These are phyloP conservation scores for Populus simonii DNA, from an alignment of 345 rosid genomes.

Conservation along the genomic window DNA sequence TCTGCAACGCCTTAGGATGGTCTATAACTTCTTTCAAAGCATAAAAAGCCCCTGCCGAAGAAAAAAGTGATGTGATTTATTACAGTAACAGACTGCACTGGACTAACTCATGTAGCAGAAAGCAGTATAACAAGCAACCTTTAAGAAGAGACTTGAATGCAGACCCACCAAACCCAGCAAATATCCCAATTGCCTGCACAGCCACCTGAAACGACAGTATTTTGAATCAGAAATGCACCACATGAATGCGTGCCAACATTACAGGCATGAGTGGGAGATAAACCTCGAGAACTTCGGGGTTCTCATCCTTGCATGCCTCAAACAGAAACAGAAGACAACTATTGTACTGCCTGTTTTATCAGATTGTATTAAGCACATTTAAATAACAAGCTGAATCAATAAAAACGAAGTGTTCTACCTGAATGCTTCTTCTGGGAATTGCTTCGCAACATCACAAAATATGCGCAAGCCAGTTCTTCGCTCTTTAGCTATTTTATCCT, in stretches of 20 bases:
- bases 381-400: neutral
- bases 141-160: neutral
- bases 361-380: neutral
- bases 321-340: neutral
- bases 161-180: conserved; percentile 15
- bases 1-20: neutral
- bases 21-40: conserved; percentile 7
- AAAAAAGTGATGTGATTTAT: no score
- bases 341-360: conserved; percentile 1
- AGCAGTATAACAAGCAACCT: conserved; percentile 1
- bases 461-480: conserved; percentile 11
- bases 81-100: no score
- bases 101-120: neutral
- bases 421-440: conserved; percentile 4
- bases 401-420: conserved; percentile 3
- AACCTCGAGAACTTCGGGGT: conserved; percentile 10
- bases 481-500: neutral
- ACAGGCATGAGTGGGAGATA: neutral
- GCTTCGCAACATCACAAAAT: conserved; percentile 1
- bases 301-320: conserved; percentile 1
- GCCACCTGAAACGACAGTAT: neutral
- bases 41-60: conserved; percentile 2
- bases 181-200: neutral
- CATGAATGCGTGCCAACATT: neutral
- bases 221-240: neutral